Evolutionary conservation across 2,329 filamentous ascomycete genomes (phyloP), one percentile per base, ranked within the genome.

Genomic region (Aurifilum marmelostoma): DNA sequence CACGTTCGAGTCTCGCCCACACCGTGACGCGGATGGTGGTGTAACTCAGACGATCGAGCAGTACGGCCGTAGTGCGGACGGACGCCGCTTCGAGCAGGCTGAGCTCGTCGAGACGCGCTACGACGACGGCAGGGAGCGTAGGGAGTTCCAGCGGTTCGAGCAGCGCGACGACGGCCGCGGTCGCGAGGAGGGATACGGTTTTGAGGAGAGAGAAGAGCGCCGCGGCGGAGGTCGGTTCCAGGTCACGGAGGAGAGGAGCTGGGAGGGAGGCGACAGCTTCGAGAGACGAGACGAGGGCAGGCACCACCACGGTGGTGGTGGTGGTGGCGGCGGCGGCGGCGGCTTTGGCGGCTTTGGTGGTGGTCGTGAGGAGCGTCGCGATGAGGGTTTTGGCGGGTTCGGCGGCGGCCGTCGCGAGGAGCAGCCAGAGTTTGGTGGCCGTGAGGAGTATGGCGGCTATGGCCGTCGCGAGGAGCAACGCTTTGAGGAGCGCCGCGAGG

Each of bases 71-170:
- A 84, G 84, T 12, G 65, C 73, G 52, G 71, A 71, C 43, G 83
- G 83, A 27, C 80, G 84, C 72, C 84, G 85, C 62, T 89, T 89
- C 73, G 88, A 85, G 9, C 85, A 90, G 75, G 87, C 89, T 14
- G 80, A 89, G 75, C 85, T 87, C 73, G 84, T 82, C 41, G 81
- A 88, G 75, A 91, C 87, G 9, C 82, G 85, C 67, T 87, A 87
- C 71, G 80, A 84, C 24, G 82, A 84, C 67, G 89, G 89, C 63
- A 86, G 86, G 62, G 82, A 84, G 66, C 82, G 83, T 68, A 83
- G 85, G 52, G 87, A 90, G 69, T 91, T 89, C 78, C 83, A 83
- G 69, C 86, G 88, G 41, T 89, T 87, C 72, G 88, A 91, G 74
- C 85, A 90, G 74, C 82, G 86, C 61, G 79, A 83, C 43, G 75